Base-by-base conservation (phyloP, 805 yeast genomes). In the Candida rishiriensis region DNA sequence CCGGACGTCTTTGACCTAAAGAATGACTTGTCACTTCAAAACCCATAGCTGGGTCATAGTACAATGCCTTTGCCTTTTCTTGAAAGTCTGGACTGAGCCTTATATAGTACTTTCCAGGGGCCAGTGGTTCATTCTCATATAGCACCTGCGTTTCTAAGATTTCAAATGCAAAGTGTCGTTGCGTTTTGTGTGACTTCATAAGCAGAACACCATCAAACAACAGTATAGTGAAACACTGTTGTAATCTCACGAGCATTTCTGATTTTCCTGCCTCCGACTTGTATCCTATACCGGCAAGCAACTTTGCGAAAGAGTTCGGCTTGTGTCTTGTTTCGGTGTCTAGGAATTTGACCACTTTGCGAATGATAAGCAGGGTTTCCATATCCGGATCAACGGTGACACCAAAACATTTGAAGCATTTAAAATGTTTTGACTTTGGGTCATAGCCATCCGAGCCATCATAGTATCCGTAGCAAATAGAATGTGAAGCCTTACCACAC, bases 401-500 rank as follows among this genome's bases (percentile, higher is more conserved):
- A 21, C 26, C 26, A 8, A 43, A 18, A 39, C 64, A 60, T 10
- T 30, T 43, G 29, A 59, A 60, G 7, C 26, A 21, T 21, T 5
- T 21, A 21, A 21, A 21, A 21, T 21, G 26, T 21, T 21, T 4
- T 21, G 7, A 5, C 9, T 17, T 2, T 17, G 39, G 2, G 28
- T 32, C 3, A 15, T 18, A 13, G 39, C 4, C 9, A 3, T n/a
- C 14, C 14, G 21, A 17, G 40, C 12, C 47, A 11, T 41, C 48
- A 43, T 43, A 41, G 17, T 38, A 34, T 1, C 50, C 49, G 33
- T 52, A 55, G 29, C 65, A 61, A 15, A 50, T 50, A 5, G 41
- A 38, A 40, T 61, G 65, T 14, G 49, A 38, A 10, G 28, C 31
- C 16, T 40, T 39, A 2, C 29, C 13, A 37, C 65, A 61, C 1